Conservation (phyloP, 192 early-diverging fungal species). For the Gonapodya prolifera region DNA sequence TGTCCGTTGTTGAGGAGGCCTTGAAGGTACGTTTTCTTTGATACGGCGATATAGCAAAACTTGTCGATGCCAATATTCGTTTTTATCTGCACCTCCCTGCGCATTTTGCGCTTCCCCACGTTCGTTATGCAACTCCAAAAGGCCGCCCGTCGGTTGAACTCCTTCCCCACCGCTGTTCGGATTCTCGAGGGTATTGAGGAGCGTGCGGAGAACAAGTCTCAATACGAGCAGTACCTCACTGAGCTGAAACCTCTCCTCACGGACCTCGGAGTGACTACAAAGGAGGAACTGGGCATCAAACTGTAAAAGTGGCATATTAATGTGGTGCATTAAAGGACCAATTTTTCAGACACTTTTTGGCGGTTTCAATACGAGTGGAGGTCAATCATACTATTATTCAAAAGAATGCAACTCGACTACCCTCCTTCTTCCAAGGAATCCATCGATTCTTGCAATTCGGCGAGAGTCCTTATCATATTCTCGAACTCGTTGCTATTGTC, state of each 20-base stretch:
- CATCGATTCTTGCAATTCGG: too few species aligned
- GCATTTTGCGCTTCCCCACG: background rate
- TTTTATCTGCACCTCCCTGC: background rate
- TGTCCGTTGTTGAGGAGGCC: slow-evolving; percentile 58
- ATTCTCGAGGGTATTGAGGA: slow-evolving; percentile 88
- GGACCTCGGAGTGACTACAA: slow-evolving; percentile 80
- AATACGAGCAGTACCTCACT: slow-evolving; percentile 82
- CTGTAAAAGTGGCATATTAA: background rate
- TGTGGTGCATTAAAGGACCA: background rate
- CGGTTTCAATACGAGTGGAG: background rate
- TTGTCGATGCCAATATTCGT: background rate
- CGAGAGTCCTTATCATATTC: background rate
- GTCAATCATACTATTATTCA: background rate
- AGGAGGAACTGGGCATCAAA: slow-evolving; percentile 65
- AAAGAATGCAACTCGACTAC: background rate
- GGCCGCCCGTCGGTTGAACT: slow-evolving; percentile 85
- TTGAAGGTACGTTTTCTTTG: background rate
- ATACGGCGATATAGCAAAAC: background rate
- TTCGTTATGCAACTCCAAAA: slow-evolving; percentile 54
- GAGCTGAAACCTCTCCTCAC: slow-evolving; percentile 74
- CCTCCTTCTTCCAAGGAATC: background rate
- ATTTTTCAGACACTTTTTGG: background rate
- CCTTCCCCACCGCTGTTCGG: slow-evolving; percentile 85
- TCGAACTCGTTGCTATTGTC: background rate
- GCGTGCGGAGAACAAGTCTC: slow-evolving; percentile 69